Evolutionary conservation across 148 eudicot species (phyloP).

Genomic region (Beta vulgaris): DNA sequence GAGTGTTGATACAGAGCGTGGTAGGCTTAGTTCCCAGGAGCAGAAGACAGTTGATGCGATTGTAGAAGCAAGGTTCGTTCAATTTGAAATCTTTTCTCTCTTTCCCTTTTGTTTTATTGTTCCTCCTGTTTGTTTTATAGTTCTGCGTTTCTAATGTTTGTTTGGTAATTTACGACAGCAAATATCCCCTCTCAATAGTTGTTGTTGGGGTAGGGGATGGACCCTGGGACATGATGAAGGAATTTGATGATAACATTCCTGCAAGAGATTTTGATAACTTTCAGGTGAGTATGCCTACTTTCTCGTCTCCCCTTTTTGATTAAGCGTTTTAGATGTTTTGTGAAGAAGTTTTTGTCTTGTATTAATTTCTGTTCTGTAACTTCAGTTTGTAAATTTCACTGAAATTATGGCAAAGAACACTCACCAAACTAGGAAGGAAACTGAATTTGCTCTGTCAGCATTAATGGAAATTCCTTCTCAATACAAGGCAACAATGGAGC

Average conservation of each 20-base stretch:
- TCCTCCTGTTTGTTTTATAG: neutral
- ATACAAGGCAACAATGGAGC: constrained; percentile 84
- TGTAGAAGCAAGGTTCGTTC: constrained; percentile 84
- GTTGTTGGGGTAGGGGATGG: constrained; percentile 99
- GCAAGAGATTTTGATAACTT: constrained; percentile 92
- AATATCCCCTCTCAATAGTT: constrained; percentile 85
- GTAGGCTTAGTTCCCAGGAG: constrained; percentile 87
- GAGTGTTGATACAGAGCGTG: constrained; percentile 82
- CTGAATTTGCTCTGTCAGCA: constrained; percentile 85
- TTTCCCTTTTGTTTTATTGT: neutral
- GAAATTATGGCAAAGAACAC: constrained; percentile 77
- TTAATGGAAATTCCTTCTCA: constrained; percentile 96
- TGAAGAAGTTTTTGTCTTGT: neutral
- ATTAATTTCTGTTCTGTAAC: neutral
- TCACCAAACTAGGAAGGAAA: constrained; percentile 68
- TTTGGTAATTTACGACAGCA: constrained; percentile 47
- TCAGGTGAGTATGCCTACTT: constrained; percentile 47
- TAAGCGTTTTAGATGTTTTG: neutral
- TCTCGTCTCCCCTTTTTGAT: neutral
- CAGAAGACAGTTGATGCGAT: constrained; percentile 81
- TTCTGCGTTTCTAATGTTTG: constrained; percentile 16
- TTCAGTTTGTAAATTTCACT: constrained; percentile 93
- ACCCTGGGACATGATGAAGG: constrained; percentile 98
- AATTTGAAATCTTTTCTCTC: neutral
- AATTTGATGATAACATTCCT: constrained; percentile 95